phyloP scores from a whole-genome alignment of 805 yeast species.

The Sugiyamaella marilandica region DNA sequence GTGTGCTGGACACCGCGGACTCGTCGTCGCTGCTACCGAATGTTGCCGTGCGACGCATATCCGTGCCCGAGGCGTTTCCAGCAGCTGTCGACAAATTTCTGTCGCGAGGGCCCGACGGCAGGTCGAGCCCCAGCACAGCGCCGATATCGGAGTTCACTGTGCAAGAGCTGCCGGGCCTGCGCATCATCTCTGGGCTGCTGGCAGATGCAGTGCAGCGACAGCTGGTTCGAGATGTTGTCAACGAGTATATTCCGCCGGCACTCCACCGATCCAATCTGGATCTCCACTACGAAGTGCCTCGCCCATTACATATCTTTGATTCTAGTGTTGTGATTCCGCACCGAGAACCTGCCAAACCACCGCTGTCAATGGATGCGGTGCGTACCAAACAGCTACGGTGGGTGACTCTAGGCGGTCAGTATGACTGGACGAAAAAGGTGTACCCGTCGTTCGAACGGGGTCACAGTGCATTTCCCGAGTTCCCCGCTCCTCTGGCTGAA shows the following conservation, averaged over 20 bases:
- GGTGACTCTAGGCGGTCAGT: constrained; percentile 45
- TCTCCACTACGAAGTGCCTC: constrained; percentile 27
- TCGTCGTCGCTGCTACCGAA: neutral
- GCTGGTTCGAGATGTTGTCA: constrained; percentile 29
- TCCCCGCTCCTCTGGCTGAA: constrained; percentile 28
- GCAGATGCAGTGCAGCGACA: constrained; percentile 27
- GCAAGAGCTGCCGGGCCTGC: constrained; percentile 34
- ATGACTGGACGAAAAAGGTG: constrained; percentile 40
- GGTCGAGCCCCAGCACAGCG: constrained; percentile 1
- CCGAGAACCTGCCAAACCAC: constrained; percentile 14
- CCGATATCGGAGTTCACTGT: constrained; percentile 19
- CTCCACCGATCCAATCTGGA: constrained; percentile 33
- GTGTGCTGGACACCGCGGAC: neutral
- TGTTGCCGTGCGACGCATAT: neutral
- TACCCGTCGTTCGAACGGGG: constrained; percentile 37
- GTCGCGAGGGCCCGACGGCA: neutral
- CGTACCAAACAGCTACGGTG: constrained; percentile 36
- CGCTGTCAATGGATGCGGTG: constrained; percentile 17
- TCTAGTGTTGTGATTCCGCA: constrained; percentile 3
- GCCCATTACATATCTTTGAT: constrained; percentile 31
- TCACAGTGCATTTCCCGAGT: constrained; percentile 28
- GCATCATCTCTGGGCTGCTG: constrained; percentile 25
- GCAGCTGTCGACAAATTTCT: neutral
- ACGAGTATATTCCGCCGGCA: constrained; percentile 31
- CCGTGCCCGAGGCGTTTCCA: neutral